Conservation (phyloP, 2,329 filamentous ascomycete genomes). For the Paracoccidioides brasiliensis region DNA sequence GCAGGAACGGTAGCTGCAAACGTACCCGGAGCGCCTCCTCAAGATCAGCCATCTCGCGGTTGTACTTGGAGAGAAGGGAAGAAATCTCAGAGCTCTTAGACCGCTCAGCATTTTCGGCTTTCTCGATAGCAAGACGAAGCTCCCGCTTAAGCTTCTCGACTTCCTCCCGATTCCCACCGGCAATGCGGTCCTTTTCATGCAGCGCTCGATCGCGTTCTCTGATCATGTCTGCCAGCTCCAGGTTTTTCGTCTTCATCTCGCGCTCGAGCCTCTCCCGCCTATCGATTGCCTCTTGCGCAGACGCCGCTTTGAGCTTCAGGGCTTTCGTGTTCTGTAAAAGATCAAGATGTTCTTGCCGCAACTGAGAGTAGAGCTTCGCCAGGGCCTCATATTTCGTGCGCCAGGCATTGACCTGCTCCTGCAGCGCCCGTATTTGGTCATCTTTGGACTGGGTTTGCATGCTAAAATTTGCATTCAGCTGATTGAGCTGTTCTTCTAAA, state of each 20-base stretch:
- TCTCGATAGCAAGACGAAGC: conserved; percentile 79
- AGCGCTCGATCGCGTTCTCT: conserved; percentile 85
- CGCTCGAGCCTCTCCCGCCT: conserved; percentile 87
- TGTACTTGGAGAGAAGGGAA: conserved; percentile 87
- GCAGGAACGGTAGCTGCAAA: background rate
- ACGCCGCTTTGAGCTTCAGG: conserved; percentile 90
- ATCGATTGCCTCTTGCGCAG: conserved; percentile 92
- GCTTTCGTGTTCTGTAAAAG: conserved; percentile 92
- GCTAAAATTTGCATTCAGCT: conserved; percentile 69
- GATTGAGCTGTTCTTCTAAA: conserved; percentile 71
- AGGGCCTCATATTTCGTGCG: conserved; percentile 91
- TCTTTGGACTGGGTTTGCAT: conserved; percentile 84
- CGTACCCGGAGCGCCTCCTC: conserved; percentile 65
- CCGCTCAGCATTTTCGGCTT: conserved; percentile 81
- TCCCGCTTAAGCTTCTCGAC: conserved; percentile 90
- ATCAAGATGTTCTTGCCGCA: conserved; percentile 89
- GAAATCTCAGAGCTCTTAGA: conserved; percentile 92
- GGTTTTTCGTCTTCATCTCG: conserved; percentile 97
- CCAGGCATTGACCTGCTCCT: conserved; percentile 98
- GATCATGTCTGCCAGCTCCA: conserved; percentile 98
- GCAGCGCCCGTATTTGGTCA: conserved; percentile 81
- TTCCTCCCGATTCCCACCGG: conserved; percentile 80
- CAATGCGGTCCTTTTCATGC: conserved; percentile 81
- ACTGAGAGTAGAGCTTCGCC: conserved; percentile 91
- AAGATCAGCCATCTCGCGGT: conserved; percentile 90